Evolutionary conservation across 2,329 filamentous ascomycete species (phyloP), one percentile per base, ranked within the genome.

Genomic region (Epichloe coenophiala): DNA sequence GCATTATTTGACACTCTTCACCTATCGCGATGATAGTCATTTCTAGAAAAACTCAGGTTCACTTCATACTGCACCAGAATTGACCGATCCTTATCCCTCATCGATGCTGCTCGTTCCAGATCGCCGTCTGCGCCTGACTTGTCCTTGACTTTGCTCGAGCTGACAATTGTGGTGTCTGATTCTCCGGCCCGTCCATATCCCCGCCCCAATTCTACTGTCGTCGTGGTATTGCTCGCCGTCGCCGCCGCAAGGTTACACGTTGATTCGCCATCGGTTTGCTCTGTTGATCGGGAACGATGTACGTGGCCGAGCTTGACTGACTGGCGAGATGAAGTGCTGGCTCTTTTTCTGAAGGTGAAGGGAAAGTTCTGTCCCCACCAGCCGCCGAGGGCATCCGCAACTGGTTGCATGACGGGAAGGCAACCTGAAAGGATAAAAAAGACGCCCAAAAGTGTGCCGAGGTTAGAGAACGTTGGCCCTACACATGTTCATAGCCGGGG

Each of bases 361-460:
- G 50, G 37, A 33, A 51, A 51, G 17, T 49, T 51, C 23, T 47
- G 45, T 8, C 45, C 46, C 39, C 46, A 52, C 50, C 46, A 52
- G 19, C 50, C 50, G 8, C 50, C 50, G 17, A 52, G n/a, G 17
- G 42, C 46, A 23, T 45, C 41, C n/a, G 49, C 33, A 23, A 49
- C 50, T 3, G 50, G 50, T 21, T 47, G 39, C 40, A 52, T 42
- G n/a, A 52, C 43, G 12, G 50, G 50, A 17, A 52, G 47, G 23
- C 50, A 52, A 44, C 48, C 48, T 49, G 39, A 17, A 17, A n/a
- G 8, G n/a, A n/a, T n/a, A 15, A 7, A 23, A 23, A 19, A 21
- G 27, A 9, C 8, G 27, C 27, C 11, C 39, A 41, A 23, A 11
- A 12, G 7, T 31, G 27, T 19, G n/a, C 11, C 19, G 11, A 19